These are phyloP conservation scores for Apiospora saccharicola DNA, from an alignment of 2,329 filamentous ascomycete species.

Conservation along the genomic window DNA sequence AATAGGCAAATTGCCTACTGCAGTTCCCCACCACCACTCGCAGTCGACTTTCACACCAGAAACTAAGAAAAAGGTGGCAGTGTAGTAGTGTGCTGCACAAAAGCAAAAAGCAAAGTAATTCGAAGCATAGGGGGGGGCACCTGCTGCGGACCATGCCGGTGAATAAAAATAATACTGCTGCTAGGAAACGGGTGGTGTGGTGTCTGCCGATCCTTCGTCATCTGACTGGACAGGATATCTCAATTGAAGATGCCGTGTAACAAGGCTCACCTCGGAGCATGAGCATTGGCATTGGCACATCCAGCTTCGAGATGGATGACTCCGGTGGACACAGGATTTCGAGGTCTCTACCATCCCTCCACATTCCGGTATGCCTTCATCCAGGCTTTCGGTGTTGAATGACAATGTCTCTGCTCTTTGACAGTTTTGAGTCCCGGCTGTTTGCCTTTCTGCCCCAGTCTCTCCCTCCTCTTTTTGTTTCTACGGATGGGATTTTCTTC, in stretches of 20 bases:
- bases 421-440: background rate
- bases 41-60: background rate
- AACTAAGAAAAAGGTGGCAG: background rate
- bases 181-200: background rate
- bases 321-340: background rate
- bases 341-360: background rate
- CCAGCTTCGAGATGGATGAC: background rate
- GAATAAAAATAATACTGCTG: slow-evolving; percentile 19
- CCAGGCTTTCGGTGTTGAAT: background rate
- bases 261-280: background rate
- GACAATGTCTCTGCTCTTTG: slow-evolving; percentile 8
- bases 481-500: background rate
- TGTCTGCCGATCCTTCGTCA: background rate
- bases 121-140: too few species aligned
- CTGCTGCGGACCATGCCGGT: slow-evolving; percentile 13
- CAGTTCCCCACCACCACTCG: slow-evolving; percentile 1
- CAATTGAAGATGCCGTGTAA: slow-evolving; percentile 6
- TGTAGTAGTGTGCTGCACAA: slow-evolving; percentile 18
- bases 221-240: slow-evolving; percentile 8
- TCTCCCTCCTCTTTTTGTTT: too few species aligned
- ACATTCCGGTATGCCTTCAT: background rate
- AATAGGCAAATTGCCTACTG: slow-evolving; percentile 10
- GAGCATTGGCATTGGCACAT: background rate
- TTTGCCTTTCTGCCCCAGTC: background rate
- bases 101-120: background rate